Evolutionary conservation across 345 rosid genomes (phyloP).

Genomic region (Aethionema arabicum): DNA sequence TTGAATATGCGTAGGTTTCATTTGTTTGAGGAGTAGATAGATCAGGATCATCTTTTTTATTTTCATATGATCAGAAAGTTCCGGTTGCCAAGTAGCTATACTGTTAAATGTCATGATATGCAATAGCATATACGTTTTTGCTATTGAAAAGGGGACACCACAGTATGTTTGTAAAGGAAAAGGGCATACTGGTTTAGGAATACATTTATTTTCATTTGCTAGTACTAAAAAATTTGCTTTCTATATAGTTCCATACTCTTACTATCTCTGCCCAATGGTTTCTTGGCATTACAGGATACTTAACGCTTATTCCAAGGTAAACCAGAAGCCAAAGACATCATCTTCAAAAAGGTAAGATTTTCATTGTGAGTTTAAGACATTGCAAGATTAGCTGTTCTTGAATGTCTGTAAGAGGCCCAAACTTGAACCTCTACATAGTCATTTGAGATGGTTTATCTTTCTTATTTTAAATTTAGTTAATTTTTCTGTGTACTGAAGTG

Average conservation of each 20-base stretch:
- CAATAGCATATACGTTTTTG: not conserved
- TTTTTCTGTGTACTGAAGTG: slow-evolving; percentile 42
- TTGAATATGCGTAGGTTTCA: not conserved
- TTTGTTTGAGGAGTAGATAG: not conserved
- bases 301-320: slow-evolving; percentile 80
- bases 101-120: too few species aligned
- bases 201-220: not conserved
- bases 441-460: not conserved
- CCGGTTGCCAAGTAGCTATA: not conserved
- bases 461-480: not conserved
- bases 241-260: not conserved
- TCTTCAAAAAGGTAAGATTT: slow-evolving; percentile 61
- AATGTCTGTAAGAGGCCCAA: not conserved
- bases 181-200: slow-evolving; percentile 8
- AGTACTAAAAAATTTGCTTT: not conserved
- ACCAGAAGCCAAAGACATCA: slow-evolving; percentile 67
- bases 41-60: not conserved
- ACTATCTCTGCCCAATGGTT: slow-evolving; percentile 10
- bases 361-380: slow-evolving; percentile 1
- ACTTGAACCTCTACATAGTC: not conserved
- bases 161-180: too few species aligned
- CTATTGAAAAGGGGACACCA: not conserved
- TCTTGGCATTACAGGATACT: slow-evolving; percentile 60
- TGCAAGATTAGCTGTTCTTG: slow-evolving; percentile 10
- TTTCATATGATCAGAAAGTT: not conserved